phyloP scores from a whole-genome alignment of 805 yeast species.

The Yamadazyma kitorensis region DNA sequence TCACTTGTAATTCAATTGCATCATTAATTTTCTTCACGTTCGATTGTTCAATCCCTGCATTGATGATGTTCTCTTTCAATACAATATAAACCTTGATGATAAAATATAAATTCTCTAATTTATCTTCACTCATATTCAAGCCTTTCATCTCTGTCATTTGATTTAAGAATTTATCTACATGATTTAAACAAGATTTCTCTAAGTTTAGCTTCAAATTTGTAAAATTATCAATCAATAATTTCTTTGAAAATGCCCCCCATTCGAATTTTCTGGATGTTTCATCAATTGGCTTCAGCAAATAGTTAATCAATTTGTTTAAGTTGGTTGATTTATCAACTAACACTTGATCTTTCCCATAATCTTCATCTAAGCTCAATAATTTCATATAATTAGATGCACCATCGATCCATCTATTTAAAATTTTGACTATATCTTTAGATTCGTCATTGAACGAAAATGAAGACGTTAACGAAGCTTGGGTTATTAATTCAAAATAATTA shows the following conservation, averaged over 20 bases:
- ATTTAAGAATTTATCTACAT: background rate
- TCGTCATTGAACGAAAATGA: slow-evolving; percentile 8
- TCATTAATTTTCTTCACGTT: background rate
- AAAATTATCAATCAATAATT: slow-evolving; percentile 14
- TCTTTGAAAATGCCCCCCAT: slow-evolving; percentile 20
- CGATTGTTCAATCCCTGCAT: background rate
- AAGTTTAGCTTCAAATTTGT: slow-evolving; percentile 9
- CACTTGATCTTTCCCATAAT: too few species aligned
- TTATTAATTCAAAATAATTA: slow-evolving; percentile 20
- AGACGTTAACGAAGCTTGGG: slow-evolving; percentile 9
- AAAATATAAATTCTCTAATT: too few species aligned
- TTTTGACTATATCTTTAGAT: slow-evolving; percentile 3
- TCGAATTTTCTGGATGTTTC: slow-evolving; percentile 1
- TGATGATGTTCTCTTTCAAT: background rate
- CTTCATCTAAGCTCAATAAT: background rate
- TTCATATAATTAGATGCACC: background rate
- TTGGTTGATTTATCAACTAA: background rate
- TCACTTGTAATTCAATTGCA: background rate
- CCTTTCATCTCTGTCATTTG: background rate
- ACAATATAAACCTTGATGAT: too few species aligned
- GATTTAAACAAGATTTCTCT: background rate
- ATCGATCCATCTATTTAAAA: slow-evolving; percentile 2
- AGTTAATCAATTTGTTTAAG: slow-evolving; percentile 5
- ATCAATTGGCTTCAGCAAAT: slow-evolving; percentile 4
- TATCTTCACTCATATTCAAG: background rate